Evolutionary conservation across 306 rosid genomes (phyloP).

Genomic region (Senna siamea): DNA sequence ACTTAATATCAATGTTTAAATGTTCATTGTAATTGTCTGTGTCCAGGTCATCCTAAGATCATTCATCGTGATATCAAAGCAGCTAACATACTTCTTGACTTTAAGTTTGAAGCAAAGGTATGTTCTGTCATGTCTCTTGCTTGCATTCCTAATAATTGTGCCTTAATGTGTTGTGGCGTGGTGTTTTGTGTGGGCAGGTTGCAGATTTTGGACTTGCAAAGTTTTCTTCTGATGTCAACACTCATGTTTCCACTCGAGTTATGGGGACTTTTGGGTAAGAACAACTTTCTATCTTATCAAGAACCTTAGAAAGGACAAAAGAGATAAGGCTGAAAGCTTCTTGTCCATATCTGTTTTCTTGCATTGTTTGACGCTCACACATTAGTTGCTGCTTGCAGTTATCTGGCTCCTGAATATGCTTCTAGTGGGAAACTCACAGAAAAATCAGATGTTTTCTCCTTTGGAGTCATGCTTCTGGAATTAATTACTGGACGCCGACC

Average conservation of each 20-base stretch:
- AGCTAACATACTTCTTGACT: slow-evolving; percentile 21
- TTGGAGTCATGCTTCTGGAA: slow-evolving; percentile 72
- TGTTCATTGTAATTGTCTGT: slow-evolving; percentile 2
- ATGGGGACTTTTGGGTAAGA: slow-evolving; percentile 28
- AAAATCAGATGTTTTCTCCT: slow-evolving; percentile 62
- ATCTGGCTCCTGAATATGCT: slow-evolving; percentile 77
- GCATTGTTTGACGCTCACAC: neutral
- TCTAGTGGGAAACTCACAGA: slow-evolving; percentile 54
- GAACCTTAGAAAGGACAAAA: neutral
- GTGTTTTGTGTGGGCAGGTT: slow-evolving; percentile 2
- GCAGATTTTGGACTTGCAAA: slow-evolving; percentile 31
- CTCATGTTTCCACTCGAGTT: slow-evolving; percentile 26
- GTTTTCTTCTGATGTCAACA: slow-evolving; percentile 19
- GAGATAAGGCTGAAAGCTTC: neutral
- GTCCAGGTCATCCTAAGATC: slow-evolving; percentile 26
- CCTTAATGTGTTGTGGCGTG: slow-evolving; percentile 7
- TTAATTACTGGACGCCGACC: slow-evolving; percentile 61
- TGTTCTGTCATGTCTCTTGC: slow-evolving; percentile 1
- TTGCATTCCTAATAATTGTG: neutral
- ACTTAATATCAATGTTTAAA: neutral
- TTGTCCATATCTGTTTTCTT: neutral
- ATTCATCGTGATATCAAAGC: slow-evolving; percentile 28
- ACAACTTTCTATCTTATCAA: neutral
- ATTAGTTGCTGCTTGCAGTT: slow-evolving; percentile 28
- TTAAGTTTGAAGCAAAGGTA: slow-evolving; percentile 30